These are phyloP conservation scores for Mycena floridula DNA, from an alignment of 768 basidiomycete species.

Conservation along the genomic window DNA sequence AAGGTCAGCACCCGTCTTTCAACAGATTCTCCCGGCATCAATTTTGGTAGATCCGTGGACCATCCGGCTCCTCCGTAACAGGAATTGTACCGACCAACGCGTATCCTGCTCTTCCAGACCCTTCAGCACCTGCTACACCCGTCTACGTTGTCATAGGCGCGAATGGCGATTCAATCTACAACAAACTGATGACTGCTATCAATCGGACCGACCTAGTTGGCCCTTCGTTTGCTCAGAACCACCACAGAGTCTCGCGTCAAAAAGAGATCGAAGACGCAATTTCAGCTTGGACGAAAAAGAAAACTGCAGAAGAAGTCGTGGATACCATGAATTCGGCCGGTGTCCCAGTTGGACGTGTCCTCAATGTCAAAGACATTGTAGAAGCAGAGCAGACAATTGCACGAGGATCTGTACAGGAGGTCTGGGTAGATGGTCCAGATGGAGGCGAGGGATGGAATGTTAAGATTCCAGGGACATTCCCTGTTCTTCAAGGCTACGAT, in stretches of 20 bases:
- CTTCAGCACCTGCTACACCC: constrained; percentile 30
- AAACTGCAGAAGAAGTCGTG: constrained; percentile 48
- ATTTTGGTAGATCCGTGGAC: constrained; percentile 48
- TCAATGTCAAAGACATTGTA: constrained; percentile 56
- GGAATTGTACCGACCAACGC: constrained; percentile 75
- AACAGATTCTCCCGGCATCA: constrained; percentile 1
- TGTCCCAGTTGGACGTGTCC: constrained; percentile 61
- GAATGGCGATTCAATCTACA: constrained; percentile 67
- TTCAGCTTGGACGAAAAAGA: constrained; percentile 47
- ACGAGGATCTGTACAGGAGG: constrained; percentile 53
- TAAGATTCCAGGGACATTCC: constrained; percentile 64
- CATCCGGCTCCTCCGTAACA: constrained; percentile 69
- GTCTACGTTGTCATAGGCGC: constrained; percentile 67
- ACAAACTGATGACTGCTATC: constrained; percentile 56
- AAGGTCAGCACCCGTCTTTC: constrained; percentile 31
- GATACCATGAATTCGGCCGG: constrained; percentile 41
- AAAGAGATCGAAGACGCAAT: constrained; percentile 61
- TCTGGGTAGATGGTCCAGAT: constrained; percentile 33
- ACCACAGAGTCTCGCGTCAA: constrained; percentile 58
- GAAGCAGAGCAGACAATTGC: constrained; percentile 50
- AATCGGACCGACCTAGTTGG: constrained; percentile 55
- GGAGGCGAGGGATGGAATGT: constrained; percentile 44
- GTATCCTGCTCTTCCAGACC: constrained; percentile 55
- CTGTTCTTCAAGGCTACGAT: constrained; percentile 53
- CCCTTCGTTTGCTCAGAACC: constrained; percentile 47